phyloP scores from a whole-genome alignment of 2,329 filamentous ascomycete species.

The Tympanopsis confertula region DNA sequence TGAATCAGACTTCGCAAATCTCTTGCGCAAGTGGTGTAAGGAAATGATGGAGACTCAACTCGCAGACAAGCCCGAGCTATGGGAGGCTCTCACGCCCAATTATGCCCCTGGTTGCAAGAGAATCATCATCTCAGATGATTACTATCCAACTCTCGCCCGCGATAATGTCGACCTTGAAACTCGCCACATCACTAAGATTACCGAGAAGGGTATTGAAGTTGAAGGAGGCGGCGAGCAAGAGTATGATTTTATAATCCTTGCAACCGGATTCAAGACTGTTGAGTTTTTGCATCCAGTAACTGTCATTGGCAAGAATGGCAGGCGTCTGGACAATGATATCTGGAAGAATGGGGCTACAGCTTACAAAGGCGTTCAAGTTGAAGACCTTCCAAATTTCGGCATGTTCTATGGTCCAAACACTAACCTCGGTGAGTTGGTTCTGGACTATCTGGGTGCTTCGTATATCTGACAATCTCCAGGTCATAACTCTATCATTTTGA shows the following conservation, averaged over 20 bases:
- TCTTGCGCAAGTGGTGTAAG: constrained; percentile 21
- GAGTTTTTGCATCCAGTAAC: constrained; percentile 47
- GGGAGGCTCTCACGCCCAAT: constrained; percentile 37
- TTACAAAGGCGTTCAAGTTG: constrained; percentile 35
- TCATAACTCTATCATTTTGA: constrained; percentile 46
- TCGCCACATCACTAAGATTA: constrained; percentile 29
- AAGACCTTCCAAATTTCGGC: constrained; percentile 39
- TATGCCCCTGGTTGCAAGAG: constrained; percentile 43
- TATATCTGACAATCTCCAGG: constrained; percentile 36
- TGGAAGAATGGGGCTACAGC: constrained; percentile 40
- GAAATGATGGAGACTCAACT: constrained; percentile 31
- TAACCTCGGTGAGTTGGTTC: not conserved
- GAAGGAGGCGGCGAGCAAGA: constrained; percentile 24
- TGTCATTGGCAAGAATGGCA: constrained; percentile 30
- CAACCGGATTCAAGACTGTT: constrained; percentile 45
- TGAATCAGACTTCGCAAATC: constrained; percentile 22
- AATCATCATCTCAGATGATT: constrained; percentile 41
- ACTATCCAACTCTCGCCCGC: constrained; percentile 33
- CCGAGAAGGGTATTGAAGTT: constrained; percentile 31
- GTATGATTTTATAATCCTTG: constrained; percentile 42
- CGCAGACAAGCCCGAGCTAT: constrained; percentile 32
- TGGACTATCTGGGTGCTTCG: too few relatives aligned
- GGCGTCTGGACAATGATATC: constrained; percentile 29
- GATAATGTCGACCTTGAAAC: constrained; percentile 39
- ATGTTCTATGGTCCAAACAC: constrained; percentile 39